A percentile compares a stretch with the other conserved stretches of the same genome.
Evolutionary conservation across 768 basidiomycete genomes (phyloP).

Genomic region (Terana coerulea): DNA sequence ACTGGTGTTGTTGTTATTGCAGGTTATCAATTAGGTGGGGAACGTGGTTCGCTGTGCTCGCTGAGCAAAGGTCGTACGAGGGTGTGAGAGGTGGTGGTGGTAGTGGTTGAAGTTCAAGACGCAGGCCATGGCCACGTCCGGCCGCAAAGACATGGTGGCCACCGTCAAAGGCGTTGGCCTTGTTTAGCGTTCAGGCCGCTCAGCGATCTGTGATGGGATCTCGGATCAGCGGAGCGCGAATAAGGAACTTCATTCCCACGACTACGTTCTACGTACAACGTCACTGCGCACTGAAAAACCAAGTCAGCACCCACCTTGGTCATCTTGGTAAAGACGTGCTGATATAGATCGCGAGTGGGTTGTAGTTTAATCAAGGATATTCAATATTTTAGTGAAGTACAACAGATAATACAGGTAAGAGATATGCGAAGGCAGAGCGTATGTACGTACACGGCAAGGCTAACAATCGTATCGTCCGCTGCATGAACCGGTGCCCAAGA

Average conservation of each 20-base stretch:
- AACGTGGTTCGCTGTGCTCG: no score
- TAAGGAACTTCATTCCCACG: background rate
- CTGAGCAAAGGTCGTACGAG: no score
- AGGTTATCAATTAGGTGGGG: no score
- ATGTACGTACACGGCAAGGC: background rate
- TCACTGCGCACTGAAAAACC: no score
- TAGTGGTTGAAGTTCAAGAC: background rate
- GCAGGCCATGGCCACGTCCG: background rate
- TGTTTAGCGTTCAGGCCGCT: no score
- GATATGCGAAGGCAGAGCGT: background rate
- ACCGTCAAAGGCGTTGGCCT: background rate
- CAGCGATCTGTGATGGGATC: background rate
- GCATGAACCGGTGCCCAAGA: background rate
- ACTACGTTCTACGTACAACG: no score
- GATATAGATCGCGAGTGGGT: background rate
- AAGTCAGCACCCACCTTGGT: no score
- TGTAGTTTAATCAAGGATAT: background rate
- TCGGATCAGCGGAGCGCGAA: background rate
- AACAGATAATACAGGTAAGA: background rate
- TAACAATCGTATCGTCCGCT: background rate
- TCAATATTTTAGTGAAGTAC: slow-evolving; percentile 1
- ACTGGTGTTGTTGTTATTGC: no score
- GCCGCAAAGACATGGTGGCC: background rate
- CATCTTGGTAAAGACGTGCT: no score
- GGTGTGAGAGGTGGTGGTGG: background rate